A percentile compares a stretch with the other conserved stretches of the same genome.
Evolutionary conservation across 176 grass and related monocot species (phyloP).

Genomic region (Musa schizocarpa): DNA sequence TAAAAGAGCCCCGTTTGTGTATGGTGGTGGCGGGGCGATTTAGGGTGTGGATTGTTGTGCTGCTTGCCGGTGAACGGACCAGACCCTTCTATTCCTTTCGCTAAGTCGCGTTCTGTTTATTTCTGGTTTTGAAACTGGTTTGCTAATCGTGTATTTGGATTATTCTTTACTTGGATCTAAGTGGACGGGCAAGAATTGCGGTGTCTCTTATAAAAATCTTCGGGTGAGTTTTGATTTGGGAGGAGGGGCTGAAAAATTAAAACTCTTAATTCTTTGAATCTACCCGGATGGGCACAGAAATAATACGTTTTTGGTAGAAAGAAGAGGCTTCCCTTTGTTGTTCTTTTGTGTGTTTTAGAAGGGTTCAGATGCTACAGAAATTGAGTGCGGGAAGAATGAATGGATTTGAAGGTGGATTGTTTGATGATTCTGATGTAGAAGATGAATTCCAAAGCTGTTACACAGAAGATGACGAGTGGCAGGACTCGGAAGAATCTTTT

Average conservation of each 20-base stretch:
- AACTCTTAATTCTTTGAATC: neutral
- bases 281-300: no score
- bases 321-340: no score
- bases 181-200: neutral
- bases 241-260: neutral
- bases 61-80: no score
- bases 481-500: conserved; percentile 94
- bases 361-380: neutral
- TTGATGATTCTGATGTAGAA: conserved; percentile 32
- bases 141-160: neutral
- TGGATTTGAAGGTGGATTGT: conserved; percentile 19
- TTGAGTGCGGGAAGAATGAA: conserved; percentile 5
- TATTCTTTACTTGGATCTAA: neutral
- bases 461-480: conserved; percentile 85
- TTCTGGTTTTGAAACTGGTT: neutral
- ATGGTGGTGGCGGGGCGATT: no score
- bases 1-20: no score
- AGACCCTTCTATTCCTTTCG: no score
- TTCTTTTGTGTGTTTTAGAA: conserved; percentile 3
- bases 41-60: no score
- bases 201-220: neutral
- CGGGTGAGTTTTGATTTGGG: neutral
- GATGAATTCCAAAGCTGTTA: conserved; percentile 88
- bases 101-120: neutral
- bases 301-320: no score